These are phyloP conservation scores for Cutaneotrichosporon curvatum DNA, from an alignment of 1,284 basidiomycete species.

Conservation along the genomic window DNA sequence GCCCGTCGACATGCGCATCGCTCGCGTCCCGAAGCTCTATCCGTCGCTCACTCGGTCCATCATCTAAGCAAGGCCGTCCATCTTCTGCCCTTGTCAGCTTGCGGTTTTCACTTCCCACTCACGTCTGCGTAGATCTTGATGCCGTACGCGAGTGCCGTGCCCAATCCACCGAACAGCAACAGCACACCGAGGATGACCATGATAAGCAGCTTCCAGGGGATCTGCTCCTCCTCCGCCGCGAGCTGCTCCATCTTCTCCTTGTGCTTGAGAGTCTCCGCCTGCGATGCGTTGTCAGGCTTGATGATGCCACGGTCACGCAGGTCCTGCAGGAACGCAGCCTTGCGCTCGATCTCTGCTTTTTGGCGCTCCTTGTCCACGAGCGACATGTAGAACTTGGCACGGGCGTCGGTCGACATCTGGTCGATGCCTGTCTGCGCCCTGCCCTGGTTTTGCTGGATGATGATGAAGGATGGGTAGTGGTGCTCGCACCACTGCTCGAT, in stretches of 20 bases:
- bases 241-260: constrained; percentile 1
- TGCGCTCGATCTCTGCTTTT: constrained; percentile 20
- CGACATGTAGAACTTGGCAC: constrained; percentile 41
- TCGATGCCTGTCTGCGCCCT: constrained; percentile 40
- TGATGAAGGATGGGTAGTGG: constrained; percentile 77
- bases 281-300: constrained; percentile 10
- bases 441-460: constrained; percentile 44
- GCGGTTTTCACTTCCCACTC: not conserved
- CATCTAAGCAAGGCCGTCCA: too few relatives aligned
- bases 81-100: not conserved
- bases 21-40: too few relatives aligned
- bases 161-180: not conserved
- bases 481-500: constrained; percentile 88
- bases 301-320: constrained; percentile 18
- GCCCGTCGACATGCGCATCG: too few relatives aligned
- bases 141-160: not conserved
- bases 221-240: not conserved
- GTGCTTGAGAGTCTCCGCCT: constrained; percentile 2
- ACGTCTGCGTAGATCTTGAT: constrained; percentile 5
- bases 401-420: constrained; percentile 54
- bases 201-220: constrained; percentile 6
- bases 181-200: constrained; percentile 1
- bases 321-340: constrained; percentile 31
- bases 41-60: too few relatives aligned
- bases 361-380: constrained; percentile 28